Evolutionary conservation across 495 filamentous ascomycete genomes (phyloP), one percentile per base, ranked within the genome.

Genomic region (Aspergillus biplanus): DNA sequence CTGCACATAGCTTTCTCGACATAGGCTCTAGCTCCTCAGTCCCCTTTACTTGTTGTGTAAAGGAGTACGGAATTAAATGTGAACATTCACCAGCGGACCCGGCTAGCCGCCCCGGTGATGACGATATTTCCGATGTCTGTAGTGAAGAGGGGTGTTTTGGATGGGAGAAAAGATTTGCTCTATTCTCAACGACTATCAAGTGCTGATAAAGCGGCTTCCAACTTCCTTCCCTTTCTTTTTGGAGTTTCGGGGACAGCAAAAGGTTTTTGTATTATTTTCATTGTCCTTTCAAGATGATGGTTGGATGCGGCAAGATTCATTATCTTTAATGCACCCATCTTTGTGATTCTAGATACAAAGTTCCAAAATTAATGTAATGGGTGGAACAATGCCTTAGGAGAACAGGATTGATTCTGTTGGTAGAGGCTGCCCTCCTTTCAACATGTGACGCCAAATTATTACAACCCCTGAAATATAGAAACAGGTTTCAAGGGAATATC

Each of bases 51-150:
- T 82, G 78, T 52, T 75, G 76, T 55, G 74, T 87, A 31, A 81
- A 82, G 59, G 85, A 87, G 59, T 86, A 85, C 60, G 85, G 84
- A 1, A 73, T 86, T 39, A 65, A 27, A 13, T 78, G 74, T 64
- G 58, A 67, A 6, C 76, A 80, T 70, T 56, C 39, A n/a, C 46
- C 50, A 15, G 67, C 69, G 15, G 35, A 2, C 6, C 50, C 52
- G 42, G 46, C n/a, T n/a, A n/a, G 44, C 27, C 33, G 64, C 8
- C 37, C 71, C 52, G 67, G n/a, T 53, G 54, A 59, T 15, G 37
- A 67, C 13, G 69, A 72, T 55, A 59, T 53, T 18, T 42, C 50
- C 27, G 9, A n/a, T 31, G 66, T 47, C 13, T 79, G 78, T 64
- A 71, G 33, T 32, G 50, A 73, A 12, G 57, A 66, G 0, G 69